Evolutionary conservation across 345 rosid species (phyloP).

Genomic region (Anacardium occidentale): DNA sequence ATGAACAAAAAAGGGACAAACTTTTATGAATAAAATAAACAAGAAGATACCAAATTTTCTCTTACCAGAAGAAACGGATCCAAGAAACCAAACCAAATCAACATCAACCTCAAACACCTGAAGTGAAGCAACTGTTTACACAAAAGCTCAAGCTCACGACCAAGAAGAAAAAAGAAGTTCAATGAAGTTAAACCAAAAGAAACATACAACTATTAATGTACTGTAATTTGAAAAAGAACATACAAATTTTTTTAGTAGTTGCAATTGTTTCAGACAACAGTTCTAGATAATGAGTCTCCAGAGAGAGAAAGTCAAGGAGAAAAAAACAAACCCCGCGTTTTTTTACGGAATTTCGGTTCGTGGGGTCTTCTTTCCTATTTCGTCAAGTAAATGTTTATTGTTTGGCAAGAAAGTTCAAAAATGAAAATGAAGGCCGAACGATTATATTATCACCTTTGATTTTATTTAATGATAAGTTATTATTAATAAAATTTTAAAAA

Average conservation of each 20-base stretch:
- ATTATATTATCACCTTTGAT: no score
- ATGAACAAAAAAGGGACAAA: conserved; percentile 24
- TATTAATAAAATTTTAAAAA: no score
- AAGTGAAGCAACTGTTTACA: conserved; percentile 6
- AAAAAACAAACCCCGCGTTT: conserved; percentile 28
- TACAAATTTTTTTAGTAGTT: background rate
- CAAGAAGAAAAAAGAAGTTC: background rate
- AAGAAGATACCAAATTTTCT: conserved; percentile 22
- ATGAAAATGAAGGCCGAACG: no score
- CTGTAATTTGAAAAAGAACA: background rate
- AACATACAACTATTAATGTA: background rate
- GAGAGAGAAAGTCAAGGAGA: background rate
- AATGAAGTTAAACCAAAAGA: background rate
- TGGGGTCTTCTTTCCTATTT: conserved; percentile 19
- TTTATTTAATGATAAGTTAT: no score
- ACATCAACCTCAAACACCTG: conserved; percentile 3
- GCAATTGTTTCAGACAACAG: conserved; percentile 9
- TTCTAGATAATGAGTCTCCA: background rate
- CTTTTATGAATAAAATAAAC: conserved; percentile 22
- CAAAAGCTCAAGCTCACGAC: background rate
- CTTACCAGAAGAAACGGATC: conserved; percentile 39
- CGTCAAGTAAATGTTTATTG: background rate
- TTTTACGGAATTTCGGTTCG: conserved; percentile 27
- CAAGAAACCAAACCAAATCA: conserved; percentile 20
- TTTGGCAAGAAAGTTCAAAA: no score